Conservation (phyloP, 148 eudicot genomes). For the Nepenthes mirabilis region DNA sequence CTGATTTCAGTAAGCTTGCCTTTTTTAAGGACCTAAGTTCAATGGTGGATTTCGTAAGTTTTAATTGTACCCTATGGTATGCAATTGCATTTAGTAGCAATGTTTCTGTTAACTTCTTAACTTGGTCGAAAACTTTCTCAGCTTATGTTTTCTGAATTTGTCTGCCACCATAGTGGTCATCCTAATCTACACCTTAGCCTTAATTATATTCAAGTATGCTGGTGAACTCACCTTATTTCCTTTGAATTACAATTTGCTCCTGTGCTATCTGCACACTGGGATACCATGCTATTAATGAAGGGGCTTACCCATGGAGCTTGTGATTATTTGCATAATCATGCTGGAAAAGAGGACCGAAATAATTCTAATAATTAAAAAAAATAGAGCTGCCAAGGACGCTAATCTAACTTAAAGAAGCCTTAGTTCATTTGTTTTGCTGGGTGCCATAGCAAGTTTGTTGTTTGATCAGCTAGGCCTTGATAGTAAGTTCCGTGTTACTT, state of each 20-base stretch:
- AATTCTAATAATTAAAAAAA: slow-evolving; percentile 20
- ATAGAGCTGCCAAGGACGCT: slow-evolving; percentile 32
- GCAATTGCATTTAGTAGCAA: too few relatives aligned
- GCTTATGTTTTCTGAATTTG: too few relatives aligned
- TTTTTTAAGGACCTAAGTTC: too few relatives aligned
- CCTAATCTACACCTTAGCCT: too few relatives aligned
- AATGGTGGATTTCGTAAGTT: too few relatives aligned
- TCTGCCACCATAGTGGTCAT: too few relatives aligned
- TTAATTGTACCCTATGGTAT: too few relatives aligned
- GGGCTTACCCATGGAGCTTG: slow-evolving; percentile 62
- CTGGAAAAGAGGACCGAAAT: slow-evolving; percentile 34
- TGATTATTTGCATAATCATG: slow-evolving; percentile 56
- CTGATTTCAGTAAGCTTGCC: too few relatives aligned
- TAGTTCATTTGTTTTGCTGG: slow-evolving; percentile 63
- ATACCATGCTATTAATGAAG: slow-evolving; percentile 55
- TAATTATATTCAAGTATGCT: too few relatives aligned
- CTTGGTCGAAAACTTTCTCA: too few relatives aligned
- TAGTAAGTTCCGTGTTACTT: slow-evolving; percentile 26
- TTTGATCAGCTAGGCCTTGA: slow-evolving; percentile 52
- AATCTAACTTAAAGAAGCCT: slow-evolving; percentile 47
- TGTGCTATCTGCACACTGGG: slow-evolving; percentile 56
- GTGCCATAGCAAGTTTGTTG: slow-evolving; percentile 63
- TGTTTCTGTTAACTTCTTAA: too few relatives aligned
- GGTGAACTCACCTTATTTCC: too few relatives aligned
- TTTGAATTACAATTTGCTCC: slow-evolving; percentile 7